Base-by-base conservation (phyloP, 805 yeast species). In the Sungouiozyma ichnusensis region DNA sequence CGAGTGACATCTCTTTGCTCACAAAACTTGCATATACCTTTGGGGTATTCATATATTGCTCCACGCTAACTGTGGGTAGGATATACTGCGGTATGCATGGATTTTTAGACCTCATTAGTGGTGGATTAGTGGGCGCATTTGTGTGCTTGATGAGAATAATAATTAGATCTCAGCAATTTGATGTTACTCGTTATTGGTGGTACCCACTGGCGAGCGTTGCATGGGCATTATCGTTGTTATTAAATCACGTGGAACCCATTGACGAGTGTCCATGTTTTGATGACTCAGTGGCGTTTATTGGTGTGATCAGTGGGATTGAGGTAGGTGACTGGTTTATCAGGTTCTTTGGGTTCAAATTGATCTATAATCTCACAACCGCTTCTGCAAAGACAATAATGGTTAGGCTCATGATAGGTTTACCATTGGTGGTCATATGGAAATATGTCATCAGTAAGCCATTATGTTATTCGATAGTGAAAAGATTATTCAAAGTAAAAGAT, bases 81-180 rank as follows among this genome's bases (percentile, higher is more conserved):
- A 55, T 90, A 8, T 90, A 92, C 64, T 87, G 95, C 60, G 98
- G 98, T 3, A 90, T 90, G 98, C 98, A 92, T 64, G 97, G 98
- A 2, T 73, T 84, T 45, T 62, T 83, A 17, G 98, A 92, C 58
- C 69, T 92, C 2, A 39, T 64, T 0, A 57, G 74, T 16, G 98
- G 98, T 4, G 63, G 75, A 0, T 1, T 73, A 0, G 64, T 86
- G 15, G 98, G 98, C 0, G 38, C 65, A 0, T 33, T 63, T 0
- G 67, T 81, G 31, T 75, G 74, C 47, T 36, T 68, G n/a, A 53
- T 72, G 17, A 65, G 95, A 40, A 48, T 56, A 36, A 46, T 51
- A 4, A 69, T 76, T 1, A 53, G 53, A 6, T 20, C 47, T 8
- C 17, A 18, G 20, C 18, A 9, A 20, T 45, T 47, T 33, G 39